Percentiles rank a stretch among this genome's conserved stretches.
These are phyloP conservation scores for Dissophora globulifera DNA, from an alignment of 192 early-diverging fungal species.

Conservation along the genomic window DNA sequence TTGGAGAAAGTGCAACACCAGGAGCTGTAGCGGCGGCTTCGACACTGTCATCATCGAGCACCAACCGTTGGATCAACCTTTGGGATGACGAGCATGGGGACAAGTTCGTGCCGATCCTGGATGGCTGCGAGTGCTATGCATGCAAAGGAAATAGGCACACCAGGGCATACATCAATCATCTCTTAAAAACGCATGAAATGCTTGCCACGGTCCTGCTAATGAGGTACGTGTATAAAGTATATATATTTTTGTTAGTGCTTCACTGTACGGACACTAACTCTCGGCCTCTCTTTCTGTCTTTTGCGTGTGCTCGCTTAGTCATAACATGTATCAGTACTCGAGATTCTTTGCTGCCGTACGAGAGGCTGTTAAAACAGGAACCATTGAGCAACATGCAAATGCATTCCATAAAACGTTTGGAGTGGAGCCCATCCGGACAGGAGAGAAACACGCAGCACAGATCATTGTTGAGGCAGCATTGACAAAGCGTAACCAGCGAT, in stretches of 20 bases:
- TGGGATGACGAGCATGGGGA: conserved; percentile 63
- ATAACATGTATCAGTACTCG: conserved; percentile 52
- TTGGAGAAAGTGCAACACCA: conserved; percentile 47
- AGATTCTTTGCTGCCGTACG: conserved; percentile 45
- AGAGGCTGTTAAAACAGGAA: conserved; percentile 27
- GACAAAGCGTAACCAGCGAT: conserved; percentile 33
- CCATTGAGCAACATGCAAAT: conserved; percentile 11
- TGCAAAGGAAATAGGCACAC: conserved; percentile 66
- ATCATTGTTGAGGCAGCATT: conserved; percentile 33
- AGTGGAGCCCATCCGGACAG: conserved; percentile 22
- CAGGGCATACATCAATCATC: conserved; percentile 79
- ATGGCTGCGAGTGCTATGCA: conserved; percentile 70
- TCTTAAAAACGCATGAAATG: conserved; percentile 80
- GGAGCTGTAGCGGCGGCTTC: too few relatives aligned
- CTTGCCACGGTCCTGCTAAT: conserved; percentile 77
- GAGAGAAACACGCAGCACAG: conserved; percentile 32
- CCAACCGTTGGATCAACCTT: conserved; percentile 59
- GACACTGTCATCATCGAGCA: not conserved
- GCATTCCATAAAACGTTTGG: conserved; percentile 16
- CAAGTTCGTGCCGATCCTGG: conserved; percentile 70
- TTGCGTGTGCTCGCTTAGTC: too few relatives aligned
- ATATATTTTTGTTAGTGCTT: too few relatives aligned
- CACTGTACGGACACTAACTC: too few relatives aligned
- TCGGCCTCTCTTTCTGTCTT: not conserved
- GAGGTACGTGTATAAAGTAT: too few relatives aligned